Conservation (phyloP, 495 filamentous ascomycete species). For the Aspergillus wentii region DNA sequence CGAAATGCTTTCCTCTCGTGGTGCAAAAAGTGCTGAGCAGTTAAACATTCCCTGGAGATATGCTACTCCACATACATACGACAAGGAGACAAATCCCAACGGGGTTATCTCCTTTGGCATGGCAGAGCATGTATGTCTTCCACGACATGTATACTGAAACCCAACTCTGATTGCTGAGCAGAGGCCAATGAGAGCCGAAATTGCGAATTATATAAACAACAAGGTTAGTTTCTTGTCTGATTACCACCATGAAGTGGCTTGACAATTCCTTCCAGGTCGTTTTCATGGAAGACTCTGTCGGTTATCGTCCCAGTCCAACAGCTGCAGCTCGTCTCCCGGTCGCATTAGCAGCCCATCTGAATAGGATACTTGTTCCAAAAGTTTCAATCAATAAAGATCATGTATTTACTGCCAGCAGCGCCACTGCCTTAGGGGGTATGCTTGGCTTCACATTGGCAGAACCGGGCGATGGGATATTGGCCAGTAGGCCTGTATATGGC, state of each 20-base stretch:
- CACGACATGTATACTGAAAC: not conserved
- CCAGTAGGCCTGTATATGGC: slow-evolving; percentile 36
- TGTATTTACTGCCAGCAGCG: slow-evolving; percentile 32
- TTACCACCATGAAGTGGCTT: too few relatives aligned
- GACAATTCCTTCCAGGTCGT: slow-evolving; percentile 14
- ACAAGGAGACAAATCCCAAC: slow-evolving; percentile 20
- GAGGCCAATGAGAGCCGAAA: slow-evolving; percentile 24
- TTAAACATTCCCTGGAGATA: slow-evolving; percentile 26
- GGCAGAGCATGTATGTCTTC: slow-evolving; percentile 27
- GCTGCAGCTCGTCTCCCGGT: slow-evolving; percentile 22
- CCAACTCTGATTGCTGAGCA: slow-evolving; percentile 4
- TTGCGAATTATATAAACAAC: slow-evolving; percentile 28
- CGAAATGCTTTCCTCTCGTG: slow-evolving; percentile 29
- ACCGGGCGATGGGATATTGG: slow-evolving; percentile 38
- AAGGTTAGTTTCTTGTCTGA: slow-evolving; percentile 14
- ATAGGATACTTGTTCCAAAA: slow-evolving; percentile 29
- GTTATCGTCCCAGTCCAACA: slow-evolving; percentile 25
- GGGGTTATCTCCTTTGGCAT: slow-evolving; percentile 31
- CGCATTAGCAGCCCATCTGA: slow-evolving; percentile 30
- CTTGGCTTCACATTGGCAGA: slow-evolving; percentile 38
- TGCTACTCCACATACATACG: slow-evolving; percentile 21
- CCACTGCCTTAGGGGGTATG: slow-evolving; percentile 29
- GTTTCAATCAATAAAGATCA: slow-evolving; percentile 25
- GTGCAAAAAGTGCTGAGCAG: slow-evolving; percentile 16
- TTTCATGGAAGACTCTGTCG: slow-evolving; percentile 22